Evolutionary conservation across 192 early-diverging fungal species (phyloP), one percentile per base, ranked within the genome.

Genomic region (Entophlyctis luteolus): DNA sequence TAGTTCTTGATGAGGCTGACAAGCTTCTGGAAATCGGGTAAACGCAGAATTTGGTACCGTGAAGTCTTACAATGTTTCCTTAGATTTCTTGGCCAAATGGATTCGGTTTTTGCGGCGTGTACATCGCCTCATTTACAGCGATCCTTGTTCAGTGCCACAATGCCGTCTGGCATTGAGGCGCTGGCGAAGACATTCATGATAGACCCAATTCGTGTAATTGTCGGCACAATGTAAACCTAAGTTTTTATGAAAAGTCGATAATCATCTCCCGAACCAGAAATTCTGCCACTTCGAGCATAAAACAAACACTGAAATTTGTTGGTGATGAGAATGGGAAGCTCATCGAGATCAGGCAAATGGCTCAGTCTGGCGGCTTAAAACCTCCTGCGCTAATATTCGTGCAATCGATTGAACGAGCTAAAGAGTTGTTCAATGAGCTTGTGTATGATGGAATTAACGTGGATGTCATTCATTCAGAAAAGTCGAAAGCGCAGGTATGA

Each of bases 1-100:
- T 99, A 39, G 86, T 99, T 6, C 80, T 99, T 32, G 97, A 99
- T 77, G 97, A 99, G 75, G 97, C 95, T 8, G 97, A 99, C 80
- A 88, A 95, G 33, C 78, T 99, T 54, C 78, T 99, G 37, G 97
- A 99, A 67, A n/a, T n/a, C n/a, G n/a, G n/a, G n/a, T n/a, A n/a
- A n/a, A n/a, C n/a, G n/a, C n/a, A n/a, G n/a, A n/a, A n/a, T n/a
- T n/a, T n/a, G n/a, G n/a, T n/a, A n/a, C n/a, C n/a, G n/a, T n/a
- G n/a, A n/a, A n/a, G n/a, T n/a, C n/a, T n/a, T n/a, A n/a, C n/a
- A n/a, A n/a, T n/a, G n/a, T n/a, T n/a, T n/a, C n/a, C 84, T 96
- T 31, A 95, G 97, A 1, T 98, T 86, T 47, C 42, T 80, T 39
- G 78, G 77, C 16, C 78, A 76, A 55, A 65, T 81, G 36, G 78